phyloP scores from a whole-genome alignment of 2,329 filamentous ascomycete genomes.

The Diaporthe capsici region DNA sequence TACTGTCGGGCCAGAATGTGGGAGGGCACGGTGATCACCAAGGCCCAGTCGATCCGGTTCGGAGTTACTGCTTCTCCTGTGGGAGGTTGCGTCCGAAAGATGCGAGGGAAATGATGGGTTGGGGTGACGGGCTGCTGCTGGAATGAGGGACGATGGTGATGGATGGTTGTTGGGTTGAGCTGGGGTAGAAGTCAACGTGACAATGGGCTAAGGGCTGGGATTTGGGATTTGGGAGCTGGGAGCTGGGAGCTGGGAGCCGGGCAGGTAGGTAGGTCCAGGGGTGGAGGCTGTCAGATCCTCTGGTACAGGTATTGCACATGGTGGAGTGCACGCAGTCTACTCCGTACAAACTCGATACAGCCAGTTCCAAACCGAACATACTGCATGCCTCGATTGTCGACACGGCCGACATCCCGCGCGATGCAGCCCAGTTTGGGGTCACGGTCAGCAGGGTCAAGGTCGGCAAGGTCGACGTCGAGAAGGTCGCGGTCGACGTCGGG shows the following conservation, averaged over 20 bases:
- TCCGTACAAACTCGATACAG: not conserved
- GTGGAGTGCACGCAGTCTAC: not conserved
- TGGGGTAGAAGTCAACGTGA: constrained; percentile 18
- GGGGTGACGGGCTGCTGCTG: not conserved
- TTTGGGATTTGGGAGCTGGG: not conserved
- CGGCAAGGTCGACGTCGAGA: not conserved
- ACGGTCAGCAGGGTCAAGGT: not conserved
- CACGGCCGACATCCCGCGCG: constrained; percentile 17
- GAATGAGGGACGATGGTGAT: not conserved
- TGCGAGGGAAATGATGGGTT: constrained; percentile 1
- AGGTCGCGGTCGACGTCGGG: not conserved
- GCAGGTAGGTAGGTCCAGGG: not conserved
- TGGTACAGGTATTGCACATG: not conserved
- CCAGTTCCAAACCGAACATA: not conserved
- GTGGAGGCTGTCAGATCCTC: not conserved
- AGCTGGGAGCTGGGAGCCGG: not conserved
- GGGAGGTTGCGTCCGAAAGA: constrained; percentile 8
- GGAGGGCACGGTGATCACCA: constrained; percentile 8
- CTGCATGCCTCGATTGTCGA: not conserved
- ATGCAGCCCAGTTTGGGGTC: constrained; percentile 10
- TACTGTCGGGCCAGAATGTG: constrained; percentile 21
- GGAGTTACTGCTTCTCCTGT: constrained; percentile 28
- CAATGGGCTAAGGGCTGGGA: not conserved
- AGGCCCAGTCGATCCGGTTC: constrained; percentile 20
- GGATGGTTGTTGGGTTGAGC: constrained; percentile 9